phyloP scores from a whole-genome alignment of 164 flowering plant genomes.

The Umbilicus rupestris region DNA sequence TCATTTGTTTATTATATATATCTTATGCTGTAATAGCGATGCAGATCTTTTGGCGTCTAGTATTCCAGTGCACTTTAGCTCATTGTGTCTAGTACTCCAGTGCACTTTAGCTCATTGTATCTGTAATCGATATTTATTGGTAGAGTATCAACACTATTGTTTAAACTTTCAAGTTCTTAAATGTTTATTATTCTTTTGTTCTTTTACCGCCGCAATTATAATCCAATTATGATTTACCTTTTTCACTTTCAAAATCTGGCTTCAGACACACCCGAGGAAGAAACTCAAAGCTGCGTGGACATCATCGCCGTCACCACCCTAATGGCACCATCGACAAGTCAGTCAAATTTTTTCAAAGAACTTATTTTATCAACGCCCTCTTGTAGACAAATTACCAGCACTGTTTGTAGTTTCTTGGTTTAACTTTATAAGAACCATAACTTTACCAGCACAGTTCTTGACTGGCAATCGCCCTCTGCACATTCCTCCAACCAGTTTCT shows the following conservation, averaged over 20 bases:
- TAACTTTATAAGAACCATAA: too few relatives aligned
- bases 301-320: not conserved
- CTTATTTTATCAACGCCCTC: not conserved
- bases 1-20: not conserved
- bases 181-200: not conserved
- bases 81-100: too few relatives aligned
- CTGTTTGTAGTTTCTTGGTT: not conserved
- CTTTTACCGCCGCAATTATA: not conserved
- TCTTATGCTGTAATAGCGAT: not conserved
- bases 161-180: too few relatives aligned
- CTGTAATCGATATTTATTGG: not conserved
- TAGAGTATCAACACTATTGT: not conserved
- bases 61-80: not conserved
- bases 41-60: too few relatives aligned
- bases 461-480: too few relatives aligned
- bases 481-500: too few relatives aligned
- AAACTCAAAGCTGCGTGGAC: conserved; percentile 2
- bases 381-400: not conserved
- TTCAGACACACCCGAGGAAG: not conserved
- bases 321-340: not conserved
- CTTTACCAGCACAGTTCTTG: too few relatives aligned
- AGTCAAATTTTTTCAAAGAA: not conserved
- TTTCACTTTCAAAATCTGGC: not conserved
- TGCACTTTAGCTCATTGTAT: not conserved
- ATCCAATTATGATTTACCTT: not conserved